Percentiles rank a stretch among this genome's conserved stretches.
These are phyloP conservation scores for Pigoraptor vietnamica DNA, from an alignment of 78 protist genomes.

Conservation along the genomic window DNA sequence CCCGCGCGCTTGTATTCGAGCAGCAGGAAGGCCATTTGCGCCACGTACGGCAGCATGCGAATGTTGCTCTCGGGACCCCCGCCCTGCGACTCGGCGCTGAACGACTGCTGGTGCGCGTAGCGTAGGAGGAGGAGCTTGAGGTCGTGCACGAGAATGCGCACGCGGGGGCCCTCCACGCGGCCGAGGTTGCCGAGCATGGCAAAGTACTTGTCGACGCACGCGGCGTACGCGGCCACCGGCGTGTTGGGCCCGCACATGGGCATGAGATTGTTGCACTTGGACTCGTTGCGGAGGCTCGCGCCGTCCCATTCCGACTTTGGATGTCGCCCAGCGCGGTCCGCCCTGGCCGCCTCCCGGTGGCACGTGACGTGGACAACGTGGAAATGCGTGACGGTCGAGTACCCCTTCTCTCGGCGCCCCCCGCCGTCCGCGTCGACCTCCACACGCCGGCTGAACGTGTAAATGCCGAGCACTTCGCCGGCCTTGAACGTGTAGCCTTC, in stretches of 20 bases:
- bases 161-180: slow-evolving; percentile 12
- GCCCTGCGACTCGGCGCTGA: slow-evolving; percentile 50
- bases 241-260: slow-evolving; percentile 58
- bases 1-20: slow-evolving; percentile 41
- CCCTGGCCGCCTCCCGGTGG: slow-evolving; percentile 73
- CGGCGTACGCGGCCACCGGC: slow-evolving; percentile 20
- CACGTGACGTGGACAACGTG: slow-evolving; percentile 68
- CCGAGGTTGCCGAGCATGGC: slow-evolving; percentile 6
- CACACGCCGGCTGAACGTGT: slow-evolving; percentile 32
- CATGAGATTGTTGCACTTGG: slow-evolving; percentile 65
- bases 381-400: slow-evolving; percentile 70
- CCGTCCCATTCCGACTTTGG: slow-evolving; percentile 83
- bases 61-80: slow-evolving; percentile 69
- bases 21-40: slow-evolving; percentile 52
- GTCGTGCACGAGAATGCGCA: slow-evolving; percentile 51
- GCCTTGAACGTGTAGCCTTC: slow-evolving; percentile 63
- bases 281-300: slow-evolving; percentile 76
- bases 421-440: slow-evolving; percentile 3
- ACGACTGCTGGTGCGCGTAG: slow-evolving; percentile 45
- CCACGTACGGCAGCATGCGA: slow-evolving; percentile 42
- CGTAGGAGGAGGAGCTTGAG: slow-evolving; percentile 30
- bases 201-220: slow-evolving; percentile 32
- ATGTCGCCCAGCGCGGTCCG: slow-evolving; percentile 28
- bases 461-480: slow-evolving; percentile 67
- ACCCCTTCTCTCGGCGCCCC: background rate